Conservation (phyloP, 768 basidiomycete species). For the Mycena sanguinolenta region DNA sequence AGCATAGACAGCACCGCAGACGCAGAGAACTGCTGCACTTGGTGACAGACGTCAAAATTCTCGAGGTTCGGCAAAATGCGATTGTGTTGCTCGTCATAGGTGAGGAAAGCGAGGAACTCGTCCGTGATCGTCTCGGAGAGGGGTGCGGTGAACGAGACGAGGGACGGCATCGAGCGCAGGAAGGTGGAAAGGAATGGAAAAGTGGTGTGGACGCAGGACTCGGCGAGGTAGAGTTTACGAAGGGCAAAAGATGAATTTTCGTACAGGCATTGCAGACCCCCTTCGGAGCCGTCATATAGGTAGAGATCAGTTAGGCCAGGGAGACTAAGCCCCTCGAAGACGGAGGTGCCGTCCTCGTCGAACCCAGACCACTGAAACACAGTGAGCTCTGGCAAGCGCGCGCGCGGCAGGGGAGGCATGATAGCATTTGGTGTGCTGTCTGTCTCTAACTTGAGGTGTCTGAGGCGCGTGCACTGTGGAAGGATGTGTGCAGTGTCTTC, state of each 20-base stretch:
- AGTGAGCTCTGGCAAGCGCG: background rate
- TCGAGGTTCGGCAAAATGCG: background rate
- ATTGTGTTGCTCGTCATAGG: background rate
- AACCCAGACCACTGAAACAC: background rate
- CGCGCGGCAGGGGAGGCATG: no score
- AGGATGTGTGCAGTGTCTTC: background rate
- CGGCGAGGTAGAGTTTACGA: background rate
- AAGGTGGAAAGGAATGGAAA: background rate
- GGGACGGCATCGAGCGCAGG: slow-evolving; percentile 14
- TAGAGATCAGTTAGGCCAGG: no score
- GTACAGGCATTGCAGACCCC: background rate
- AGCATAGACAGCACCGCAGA: slow-evolving; percentile 7
- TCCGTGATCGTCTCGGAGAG: slow-evolving; percentile 3
- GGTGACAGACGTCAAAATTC: background rate
- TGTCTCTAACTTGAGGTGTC: background rate
- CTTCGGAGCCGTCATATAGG: background rate
- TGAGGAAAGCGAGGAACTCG: slow-evolving; percentile 19
- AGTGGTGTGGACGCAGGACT: no score
- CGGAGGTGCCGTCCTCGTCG: background rate
- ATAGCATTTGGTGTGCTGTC: no score
- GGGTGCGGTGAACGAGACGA: background rate
- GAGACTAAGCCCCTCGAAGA: background rate
- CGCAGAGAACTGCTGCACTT: background rate
- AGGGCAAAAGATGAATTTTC: background rate
- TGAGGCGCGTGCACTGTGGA: background rate